phyloP scores from a whole-genome alignment of 805 yeast genomes.

The Ogataea allantospora region DNA sequence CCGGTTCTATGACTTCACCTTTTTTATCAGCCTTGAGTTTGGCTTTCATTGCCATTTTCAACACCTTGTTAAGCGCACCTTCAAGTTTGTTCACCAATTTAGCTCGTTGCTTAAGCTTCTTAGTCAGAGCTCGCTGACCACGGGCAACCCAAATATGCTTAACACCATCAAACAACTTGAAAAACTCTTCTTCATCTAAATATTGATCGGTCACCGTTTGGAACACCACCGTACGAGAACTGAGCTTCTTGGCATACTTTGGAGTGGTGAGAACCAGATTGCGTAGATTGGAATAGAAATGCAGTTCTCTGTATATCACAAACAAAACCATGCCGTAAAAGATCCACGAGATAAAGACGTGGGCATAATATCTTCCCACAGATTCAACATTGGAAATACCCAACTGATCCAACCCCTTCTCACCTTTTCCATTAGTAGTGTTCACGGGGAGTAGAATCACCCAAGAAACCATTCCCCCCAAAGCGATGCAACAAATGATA shows the following conservation, averaged over 20 bases:
- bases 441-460: slow-evolving; percentile 82
- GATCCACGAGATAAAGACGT: slow-evolving; percentile 76
- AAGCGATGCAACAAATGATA: slow-evolving; percentile 50
- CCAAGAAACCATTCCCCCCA: slow-evolving; percentile 56
- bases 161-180: slow-evolving; percentile 78
- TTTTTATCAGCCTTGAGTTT: slow-evolving; percentile 67
- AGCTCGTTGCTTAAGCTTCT: slow-evolving; percentile 58
- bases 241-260: slow-evolving; percentile 65
- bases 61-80: slow-evolving; percentile 54
- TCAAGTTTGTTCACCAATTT: slow-evolving; percentile 63
- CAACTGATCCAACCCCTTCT: slow-evolving; percentile 69
- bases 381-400: slow-evolving; percentile 73
- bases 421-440: slow-evolving; percentile 62
- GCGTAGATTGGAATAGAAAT: slow-evolving; percentile 72
- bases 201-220: slow-evolving; percentile 79
- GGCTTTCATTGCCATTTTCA: slow-evolving; percentile 63
- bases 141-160: slow-evolving; percentile 79
- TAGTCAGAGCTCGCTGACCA: slow-evolving; percentile 51
- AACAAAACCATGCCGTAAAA: slow-evolving; percentile 70
- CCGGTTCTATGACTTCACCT: slow-evolving; percentile 44
- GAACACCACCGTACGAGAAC: slow-evolving; percentile 80
- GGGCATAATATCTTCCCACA: slow-evolving; percentile 73
- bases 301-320: slow-evolving; percentile 78
- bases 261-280: slow-evolving; percentile 81
- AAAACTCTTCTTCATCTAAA: slow-evolving; percentile 68